These are phyloP conservation scores for Beauveria pseudobassiana DNA, from an alignment of 2,329 filamentous ascomycete species.

Conservation along the genomic window DNA sequence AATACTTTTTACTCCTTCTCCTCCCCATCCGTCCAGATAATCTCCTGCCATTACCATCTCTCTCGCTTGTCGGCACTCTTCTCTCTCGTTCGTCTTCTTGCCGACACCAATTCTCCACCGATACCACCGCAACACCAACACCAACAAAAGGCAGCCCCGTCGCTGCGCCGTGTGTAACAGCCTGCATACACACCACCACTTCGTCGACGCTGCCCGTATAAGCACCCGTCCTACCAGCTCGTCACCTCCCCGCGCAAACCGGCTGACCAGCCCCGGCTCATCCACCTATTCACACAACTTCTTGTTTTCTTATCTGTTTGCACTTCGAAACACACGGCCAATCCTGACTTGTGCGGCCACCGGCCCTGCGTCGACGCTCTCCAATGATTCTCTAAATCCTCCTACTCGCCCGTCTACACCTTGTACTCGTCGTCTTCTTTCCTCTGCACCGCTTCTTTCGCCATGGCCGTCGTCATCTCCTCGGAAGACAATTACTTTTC, in stretches of 20 bases:
- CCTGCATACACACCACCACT: not conserved
- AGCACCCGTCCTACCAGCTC: not conserved
- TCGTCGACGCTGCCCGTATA: not conserved
- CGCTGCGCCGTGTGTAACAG: slow-evolving; percentile 2
- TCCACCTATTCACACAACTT: not conserved
- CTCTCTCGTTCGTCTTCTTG: not conserved
- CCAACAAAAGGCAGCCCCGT: not conserved
- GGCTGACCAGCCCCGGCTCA: not conserved
- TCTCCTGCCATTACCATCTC: not conserved
- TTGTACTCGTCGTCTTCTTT: not conserved
- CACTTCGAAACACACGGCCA: not conserved
- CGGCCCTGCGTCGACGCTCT: slow-evolving; percentile 4
- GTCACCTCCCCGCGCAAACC: not conserved
- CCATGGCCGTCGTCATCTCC: slow-evolving; percentile 49
- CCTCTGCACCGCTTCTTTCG: not conserved
- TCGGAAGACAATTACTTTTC: slow-evolving; percentile 54
- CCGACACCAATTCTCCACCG: not conserved
- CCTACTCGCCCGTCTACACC: not conserved
- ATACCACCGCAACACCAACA: not conserved
- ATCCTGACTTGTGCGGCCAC: not conserved
- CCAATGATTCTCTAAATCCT: slow-evolving; percentile 7
- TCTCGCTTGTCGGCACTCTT: not conserved
- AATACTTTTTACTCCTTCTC: not conserved
- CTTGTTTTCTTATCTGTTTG: not conserved
- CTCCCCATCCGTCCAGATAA: not conserved